Evolutionary conservation across 441 rosid species (phyloP).

Genomic region (Arabidopsis lyrata): DNA sequence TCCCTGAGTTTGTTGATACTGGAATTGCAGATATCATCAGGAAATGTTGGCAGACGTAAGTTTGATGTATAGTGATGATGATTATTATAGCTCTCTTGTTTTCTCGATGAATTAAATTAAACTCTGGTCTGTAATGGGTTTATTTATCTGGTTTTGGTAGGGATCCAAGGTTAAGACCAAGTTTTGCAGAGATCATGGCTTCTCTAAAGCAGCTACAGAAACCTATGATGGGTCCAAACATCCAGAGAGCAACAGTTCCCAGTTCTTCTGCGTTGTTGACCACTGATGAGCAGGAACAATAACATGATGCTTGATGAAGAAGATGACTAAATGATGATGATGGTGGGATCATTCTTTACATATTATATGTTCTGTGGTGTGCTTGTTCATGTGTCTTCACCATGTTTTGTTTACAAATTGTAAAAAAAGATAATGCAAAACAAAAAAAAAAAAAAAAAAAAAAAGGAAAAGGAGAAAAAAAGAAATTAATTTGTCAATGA

Average conservation of each 20-base stretch:
- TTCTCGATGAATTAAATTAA: too few species aligned
- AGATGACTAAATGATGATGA: constrained; percentile 19
- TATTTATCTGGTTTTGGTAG: constrained; percentile 42
- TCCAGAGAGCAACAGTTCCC: constrained; percentile 51
- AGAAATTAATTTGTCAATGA: constrained; percentile 26
- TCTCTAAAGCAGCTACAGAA: constrained; percentile 84
- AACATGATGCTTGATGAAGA: neutral
- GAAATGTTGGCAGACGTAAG: constrained; percentile 98
- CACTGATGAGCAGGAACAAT: constrained; percentile 30
- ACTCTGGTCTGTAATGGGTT: constrained; percentile 25
- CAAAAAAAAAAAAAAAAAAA: too few species aligned
- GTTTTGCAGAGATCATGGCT: constrained; percentile 92
- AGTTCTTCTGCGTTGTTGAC: constrained; percentile 25
- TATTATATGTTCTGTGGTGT: constrained; percentile 26
- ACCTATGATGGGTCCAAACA: constrained; percentile 63
- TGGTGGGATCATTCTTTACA: constrained; percentile 27
- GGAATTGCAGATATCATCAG: constrained; percentile 74
- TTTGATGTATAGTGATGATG: too few species aligned
- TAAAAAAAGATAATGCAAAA: constrained; percentile 21
- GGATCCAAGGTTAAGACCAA: constrained; percentile 88
- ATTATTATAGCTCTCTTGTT: too few species aligned
- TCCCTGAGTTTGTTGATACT: constrained; percentile 79
- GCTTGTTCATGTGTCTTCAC: constrained; percentile 10
- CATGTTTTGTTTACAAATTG: constrained; percentile 33
- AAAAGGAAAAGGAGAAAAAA: neutral